A percentile compares a stretch with the other conserved stretches of the same genome.
phyloP scores from a whole-genome alignment of 2,329 filamentous ascomycete species.

The Ascocoryne sarcoides region DNA sequence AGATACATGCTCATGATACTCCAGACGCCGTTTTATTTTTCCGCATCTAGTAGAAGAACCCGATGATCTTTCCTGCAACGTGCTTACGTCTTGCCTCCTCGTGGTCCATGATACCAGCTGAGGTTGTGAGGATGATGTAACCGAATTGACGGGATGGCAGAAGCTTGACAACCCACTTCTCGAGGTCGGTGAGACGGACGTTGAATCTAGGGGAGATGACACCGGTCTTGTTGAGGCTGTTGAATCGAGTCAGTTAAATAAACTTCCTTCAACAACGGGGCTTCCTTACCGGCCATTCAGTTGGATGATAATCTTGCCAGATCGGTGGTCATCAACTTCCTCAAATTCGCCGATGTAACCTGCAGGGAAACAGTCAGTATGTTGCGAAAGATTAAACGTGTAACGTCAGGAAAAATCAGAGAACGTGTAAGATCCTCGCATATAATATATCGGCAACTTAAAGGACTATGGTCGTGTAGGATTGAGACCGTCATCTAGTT shows the following conservation, averaged over 20 bases:
- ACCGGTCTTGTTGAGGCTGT: constrained; percentile 92
- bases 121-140: constrained; percentile 98
- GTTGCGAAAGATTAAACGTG: constrained; percentile 95
- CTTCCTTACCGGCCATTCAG: constrained; percentile 73
- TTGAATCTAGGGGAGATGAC: constrained; percentile 99
- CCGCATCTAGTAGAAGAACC: constrained; percentile 90
- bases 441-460: constrained; percentile 98
- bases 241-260: constrained; percentile 10
- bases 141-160: constrained; percentile 99
- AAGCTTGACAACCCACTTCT: constrained; percentile 99
- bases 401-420: constrained; percentile 69
- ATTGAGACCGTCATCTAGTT: constrained; percentile 97
- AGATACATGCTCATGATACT: constrained; percentile 27
- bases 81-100: constrained; percentile 99
- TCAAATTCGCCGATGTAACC: constrained; percentile 99
- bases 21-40: constrained; percentile 17
- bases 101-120: constrained; percentile 99
- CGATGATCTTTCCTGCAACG: constrained; percentile 97
- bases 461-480: constrained; percentile 92
- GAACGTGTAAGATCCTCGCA: constrained; percentile 97
- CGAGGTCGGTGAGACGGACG: constrained; percentile 91
- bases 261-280: neutral
- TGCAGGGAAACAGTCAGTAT: constrained; percentile 57
- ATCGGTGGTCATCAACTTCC: constrained; percentile 98
- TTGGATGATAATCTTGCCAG: constrained; percentile 99